These are phyloP conservation scores for Geranium incanum DNA, from an alignment of 441 rosid species.

Conservation along the genomic window DNA sequence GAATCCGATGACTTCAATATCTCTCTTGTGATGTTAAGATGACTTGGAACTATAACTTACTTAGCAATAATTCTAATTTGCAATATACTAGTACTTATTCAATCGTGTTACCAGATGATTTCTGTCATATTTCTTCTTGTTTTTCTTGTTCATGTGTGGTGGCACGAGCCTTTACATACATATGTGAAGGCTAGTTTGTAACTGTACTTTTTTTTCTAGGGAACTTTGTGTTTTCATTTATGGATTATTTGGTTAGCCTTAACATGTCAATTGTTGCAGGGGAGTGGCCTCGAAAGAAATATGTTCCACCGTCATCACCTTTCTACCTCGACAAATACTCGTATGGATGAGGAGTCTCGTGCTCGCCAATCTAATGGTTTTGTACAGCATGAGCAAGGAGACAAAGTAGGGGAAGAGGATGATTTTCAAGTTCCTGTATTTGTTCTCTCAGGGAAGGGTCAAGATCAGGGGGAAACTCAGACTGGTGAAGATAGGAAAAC, in stretches of 20 bases:
- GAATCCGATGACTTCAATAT: neutral
- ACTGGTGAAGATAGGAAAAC: conserved; percentile 28
- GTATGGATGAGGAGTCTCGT: conserved; percentile 32
- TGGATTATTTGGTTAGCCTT: neutral
- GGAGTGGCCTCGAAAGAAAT: conserved; percentile 37
- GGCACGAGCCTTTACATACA: neutral
- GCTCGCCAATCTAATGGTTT: conserved; percentile 27
- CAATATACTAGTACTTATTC: neutral
- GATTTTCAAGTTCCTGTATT: conserved; percentile 67
- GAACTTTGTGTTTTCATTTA: neutral
- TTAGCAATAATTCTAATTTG: neutral
- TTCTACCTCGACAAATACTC: conserved; percentile 27
- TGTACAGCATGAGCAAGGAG: conserved; percentile 33
- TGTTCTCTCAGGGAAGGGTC: conserved; percentile 36
- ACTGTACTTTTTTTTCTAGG: neutral
- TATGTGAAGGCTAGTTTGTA: neutral
- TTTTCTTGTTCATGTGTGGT: neutral
- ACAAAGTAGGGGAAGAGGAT: conserved; percentile 53
- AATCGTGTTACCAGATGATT: neutral
- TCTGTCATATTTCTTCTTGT: neutral
- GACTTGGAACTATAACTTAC: neutral
- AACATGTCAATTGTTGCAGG: conserved; percentile 30
- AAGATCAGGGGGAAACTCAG: conserved; percentile 25
- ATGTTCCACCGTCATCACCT: conserved; percentile 23
- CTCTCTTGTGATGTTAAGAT: conserved; percentile 1